A percentile compares a stretch with the other conserved stretches of the same genome.
Conservation (phyloP, 2,329 filamentous ascomycete genomes). For the Paramyrothecium roridum region DNA sequence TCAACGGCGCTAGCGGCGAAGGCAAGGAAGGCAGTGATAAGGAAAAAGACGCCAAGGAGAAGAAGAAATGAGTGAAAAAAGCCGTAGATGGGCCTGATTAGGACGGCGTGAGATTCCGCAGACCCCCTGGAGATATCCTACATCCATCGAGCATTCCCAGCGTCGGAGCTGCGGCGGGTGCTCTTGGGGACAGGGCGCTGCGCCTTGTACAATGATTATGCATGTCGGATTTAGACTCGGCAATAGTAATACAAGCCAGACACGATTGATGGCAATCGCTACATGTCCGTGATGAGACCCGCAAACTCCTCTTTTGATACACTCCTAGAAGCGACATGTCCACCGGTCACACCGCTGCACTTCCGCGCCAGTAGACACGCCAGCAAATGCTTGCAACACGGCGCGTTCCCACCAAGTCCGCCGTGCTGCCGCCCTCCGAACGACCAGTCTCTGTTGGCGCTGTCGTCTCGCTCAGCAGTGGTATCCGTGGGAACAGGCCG, state of each 20-base stretch:
- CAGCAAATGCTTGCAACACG: constrained; percentile 84
- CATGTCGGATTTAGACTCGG: constrained; percentile 20
- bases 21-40: constrained; percentile 49
- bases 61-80: constrained; percentile 35
- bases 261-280: constrained; percentile 4
- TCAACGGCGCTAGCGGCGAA: constrained; percentile 35
- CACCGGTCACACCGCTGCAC: constrained; percentile 56
- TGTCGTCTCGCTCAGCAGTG: background rate
- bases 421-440: constrained; percentile 51
- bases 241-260: constrained; percentile 15
- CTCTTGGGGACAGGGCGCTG: background rate
- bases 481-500: background rate
- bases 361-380: constrained; percentile 74
- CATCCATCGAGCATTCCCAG: background rate
- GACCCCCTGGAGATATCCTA: background rate
- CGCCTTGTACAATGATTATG: constrained; percentile 25
- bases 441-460: constrained; percentile 20
- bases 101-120: background rate
- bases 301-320: constrained; percentile 67
- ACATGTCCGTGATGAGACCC: constrained; percentile 57
- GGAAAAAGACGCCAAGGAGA: constrained; percentile 57
- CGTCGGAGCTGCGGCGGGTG: background rate
- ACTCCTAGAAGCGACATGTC: constrained; percentile 50
- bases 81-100: background rate
- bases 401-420: constrained; percentile 25